Evolutionary conservation across 192 early-diverging fungal genomes (phyloP), one percentile per base, ranked within the genome.

Genomic region (Coemansia sp.): DNA sequence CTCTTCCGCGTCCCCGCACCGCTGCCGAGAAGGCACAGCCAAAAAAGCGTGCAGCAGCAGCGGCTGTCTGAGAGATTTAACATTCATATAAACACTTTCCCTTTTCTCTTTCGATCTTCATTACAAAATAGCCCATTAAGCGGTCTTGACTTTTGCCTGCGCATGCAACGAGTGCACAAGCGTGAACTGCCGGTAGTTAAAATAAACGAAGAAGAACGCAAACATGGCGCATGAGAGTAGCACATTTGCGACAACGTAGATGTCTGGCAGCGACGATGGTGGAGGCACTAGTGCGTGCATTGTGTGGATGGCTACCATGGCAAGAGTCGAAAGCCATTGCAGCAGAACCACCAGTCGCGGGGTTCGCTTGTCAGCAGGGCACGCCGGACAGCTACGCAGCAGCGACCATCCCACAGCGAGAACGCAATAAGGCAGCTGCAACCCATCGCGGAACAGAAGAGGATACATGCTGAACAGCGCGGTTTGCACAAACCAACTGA

Each of bases 391-490:
- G 61, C 83, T 63, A 49, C 74, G 81, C 26, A 93, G 66, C 71
- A 85, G 84, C 67, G 92, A 88, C 94, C 93, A 99, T n/a, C 95
- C 65, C 19, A 89, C 63, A 5, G 85, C 70, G 36, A 91, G 40
- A 0, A 90, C 83, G 41, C 85, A 82, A 69, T 95, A 96, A 8
- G 93, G 89, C 5, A 96, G 51, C 8, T 77, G 72, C 4, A 95
- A 74, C 0, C 77, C 85, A 66, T 98, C 97, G 15, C 87, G 84
- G 49, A 87, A 87, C 36, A 99, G 77, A 3, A 99, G 78, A 0
- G 97, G 94, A 61, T 87, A 97, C 87, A 96, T 89, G 74, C 93
- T 95, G 72, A 93, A 95, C 67, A 94, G 84, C 12, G 95, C 91
- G 32, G 89, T 77, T 66, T 92, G 95, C 8, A 88, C 85, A 65